Base-by-base conservation (phyloP, 1,284 basidiomycete species). In the Lentinus polychrous region DNA sequence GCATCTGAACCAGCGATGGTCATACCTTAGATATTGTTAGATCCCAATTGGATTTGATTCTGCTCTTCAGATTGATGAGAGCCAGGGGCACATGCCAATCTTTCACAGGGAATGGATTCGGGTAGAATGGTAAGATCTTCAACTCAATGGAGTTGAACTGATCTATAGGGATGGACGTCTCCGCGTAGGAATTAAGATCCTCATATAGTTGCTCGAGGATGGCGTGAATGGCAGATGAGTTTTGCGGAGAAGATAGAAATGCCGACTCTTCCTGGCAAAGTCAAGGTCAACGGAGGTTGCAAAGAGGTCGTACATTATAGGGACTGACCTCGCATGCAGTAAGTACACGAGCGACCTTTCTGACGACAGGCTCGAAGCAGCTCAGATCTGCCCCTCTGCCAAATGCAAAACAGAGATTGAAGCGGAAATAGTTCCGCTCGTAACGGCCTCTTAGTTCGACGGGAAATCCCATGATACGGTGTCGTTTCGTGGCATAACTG, bases 21-120 rank as follows among this genome's bases (percentile, higher is more conserved):
- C 62, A 12, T 49, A 88, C 91, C 73, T 91, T 91, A 31, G 80
- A 78, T 69, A 98, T 89, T 0, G 96, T 97, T 45, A 99, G 73
- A 68, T 99, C 96, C 95, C 96, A 99, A 58, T 94, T 95, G 27
- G 83, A 83, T 56, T 95, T 91, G 42, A 87, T 79, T 49, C 92
- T 74, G 54, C 81, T 87, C 1, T 78, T 72, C 32, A 99, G 72
- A 57, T 92, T 86, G 49, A 96, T 88, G 7, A 99, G 74, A 0
- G 93, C 82, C 8, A 99, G 74, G 1, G 95, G 96, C 0, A 99
- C 96, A 68, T 92, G 85, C 94, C 95, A 99, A 60, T 97, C 92
- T 53, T 87, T 78, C 18, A 97, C 89, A 0, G 78, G 72, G 0
- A 88, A 83, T 8, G 96, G 96, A 60, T 98, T 98, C 2, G 94